phyloP scores from a whole-genome alignment of 495 filamentous ascomycete genomes.

The Oidiodendron maius region DNA sequence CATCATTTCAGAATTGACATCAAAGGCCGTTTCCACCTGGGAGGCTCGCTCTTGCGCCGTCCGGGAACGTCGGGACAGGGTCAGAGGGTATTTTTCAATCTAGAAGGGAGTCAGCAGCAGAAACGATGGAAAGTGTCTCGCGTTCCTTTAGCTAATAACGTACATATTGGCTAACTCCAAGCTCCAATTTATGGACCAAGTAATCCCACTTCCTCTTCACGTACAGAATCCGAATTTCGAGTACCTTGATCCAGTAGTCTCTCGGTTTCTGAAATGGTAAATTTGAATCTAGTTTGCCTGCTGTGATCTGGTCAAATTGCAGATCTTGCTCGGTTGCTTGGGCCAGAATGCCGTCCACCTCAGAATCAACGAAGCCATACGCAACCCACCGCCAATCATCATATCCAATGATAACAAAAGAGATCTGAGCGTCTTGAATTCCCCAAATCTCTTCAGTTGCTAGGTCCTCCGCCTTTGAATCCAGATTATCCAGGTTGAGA shows the following conservation, averaged over 20 bases:
- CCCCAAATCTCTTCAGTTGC: conserved; percentile 5
- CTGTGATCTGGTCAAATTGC: neutral
- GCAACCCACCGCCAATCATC: conserved; percentile 4
- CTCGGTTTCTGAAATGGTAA: neutral
- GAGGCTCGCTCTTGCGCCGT: neutral
- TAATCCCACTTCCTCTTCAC: neutral
- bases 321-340: neutral
- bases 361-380: conserved; percentile 8
- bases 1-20: neutral
- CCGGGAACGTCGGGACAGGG: neutral
- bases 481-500: neutral
- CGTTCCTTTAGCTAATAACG: neutral
- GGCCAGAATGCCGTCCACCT: conserved; percentile 2
- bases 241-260: conserved; percentile 3
- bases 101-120: neutral
- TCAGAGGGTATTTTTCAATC: conserved; percentile 1
- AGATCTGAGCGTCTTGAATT: conserved; percentile 6
- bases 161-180: conserved; percentile 4
- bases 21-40: neutral
- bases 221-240: conserved; percentile 2
- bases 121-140: neutral
- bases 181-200: neutral
- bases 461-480: neutral
- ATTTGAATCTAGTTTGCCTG: neutral
- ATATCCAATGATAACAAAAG: neutral